Conservation (phyloP, 2,329 filamentous ascomycete genomes). For the Diaporthe australafricana region DNA sequence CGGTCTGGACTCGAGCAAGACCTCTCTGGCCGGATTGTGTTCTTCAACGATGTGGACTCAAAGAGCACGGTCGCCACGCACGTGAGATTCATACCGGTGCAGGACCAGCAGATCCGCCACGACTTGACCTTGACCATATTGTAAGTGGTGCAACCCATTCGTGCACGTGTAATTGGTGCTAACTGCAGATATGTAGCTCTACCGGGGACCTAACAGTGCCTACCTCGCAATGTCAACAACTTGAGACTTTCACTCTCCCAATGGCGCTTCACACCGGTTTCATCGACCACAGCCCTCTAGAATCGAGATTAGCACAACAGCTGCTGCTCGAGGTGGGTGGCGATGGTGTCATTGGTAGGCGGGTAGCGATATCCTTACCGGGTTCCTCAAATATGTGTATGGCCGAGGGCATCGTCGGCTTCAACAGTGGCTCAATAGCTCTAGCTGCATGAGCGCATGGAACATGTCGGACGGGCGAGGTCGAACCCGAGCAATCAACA, state of each 20-base stretch:
- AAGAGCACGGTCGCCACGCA: conserved; percentile 33
- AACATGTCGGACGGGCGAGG: not conserved
- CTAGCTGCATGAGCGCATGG: conserved; percentile 4
- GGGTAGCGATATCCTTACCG: conserved; percentile 27
- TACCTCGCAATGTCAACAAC: conserved; percentile 15
- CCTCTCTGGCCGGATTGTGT: conserved; percentile 30
- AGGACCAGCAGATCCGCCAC: not conserved
- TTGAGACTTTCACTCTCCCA: conserved; percentile 22
- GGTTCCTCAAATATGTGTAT: not conserved
- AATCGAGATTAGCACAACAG: conserved; percentile 22
- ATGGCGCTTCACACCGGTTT: not conserved
- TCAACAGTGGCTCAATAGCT: conserved; percentile 28
- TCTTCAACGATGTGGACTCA: conserved; percentile 30
- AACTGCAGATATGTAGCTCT: conserved; percentile 10
- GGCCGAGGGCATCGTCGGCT: conserved; percentile 37
- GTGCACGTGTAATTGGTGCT: not conserved
- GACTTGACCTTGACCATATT: conserved; percentile 31
- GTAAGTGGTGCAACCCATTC: not conserved
- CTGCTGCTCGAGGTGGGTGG: conserved; percentile 33
- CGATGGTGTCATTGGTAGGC: conserved; percentile 35
- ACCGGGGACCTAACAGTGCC: conserved; percentile 33
- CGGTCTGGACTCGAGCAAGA: conserved; percentile 14
- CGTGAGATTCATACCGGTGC: conserved; percentile 24
- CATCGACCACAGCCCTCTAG: not conserved
- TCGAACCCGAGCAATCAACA: not conserved